phyloP scores from a whole-genome alignment of 805 yeast species.

The Brettanomyces sp. region DNA sequence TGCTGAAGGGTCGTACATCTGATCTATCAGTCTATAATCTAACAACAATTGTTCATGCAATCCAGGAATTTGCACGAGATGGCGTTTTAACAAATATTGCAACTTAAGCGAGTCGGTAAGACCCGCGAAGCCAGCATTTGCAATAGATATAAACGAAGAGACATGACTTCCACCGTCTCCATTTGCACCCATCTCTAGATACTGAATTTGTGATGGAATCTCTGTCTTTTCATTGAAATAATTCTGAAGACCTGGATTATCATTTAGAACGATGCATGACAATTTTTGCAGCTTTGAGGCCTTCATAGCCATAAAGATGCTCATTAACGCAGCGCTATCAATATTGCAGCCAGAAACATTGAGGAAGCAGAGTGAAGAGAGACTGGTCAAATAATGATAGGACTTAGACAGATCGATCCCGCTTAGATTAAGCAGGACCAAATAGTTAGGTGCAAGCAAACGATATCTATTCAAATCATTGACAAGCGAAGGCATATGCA shows the following conservation, averaged over 20 bases:
- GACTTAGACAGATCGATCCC: slow-evolving; percentile 6
- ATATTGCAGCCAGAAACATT: slow-evolving; percentile 13
- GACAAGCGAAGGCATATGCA: slow-evolving; percentile 9
- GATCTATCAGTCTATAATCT: slow-evolving; percentile 2
- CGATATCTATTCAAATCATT: slow-evolving; percentile 5
- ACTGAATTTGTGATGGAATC: not conserved
- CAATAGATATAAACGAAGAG: slow-evolving; percentile 2
- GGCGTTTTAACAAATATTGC: slow-evolving; percentile 6
- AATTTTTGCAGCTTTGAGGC: slow-evolving; percentile 17
- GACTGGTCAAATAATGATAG: slow-evolving; percentile 3
- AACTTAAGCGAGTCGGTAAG: slow-evolving; percentile 10
- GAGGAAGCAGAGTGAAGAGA: slow-evolving; percentile 11
- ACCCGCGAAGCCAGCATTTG: not conserved
- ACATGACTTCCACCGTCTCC: not conserved
- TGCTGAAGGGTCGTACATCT: not conserved
- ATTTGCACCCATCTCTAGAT: slow-evolving; percentile 1
- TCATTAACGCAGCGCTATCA: slow-evolving; percentile 13
- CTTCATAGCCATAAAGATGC: slow-evolving; percentile 17
- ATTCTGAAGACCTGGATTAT: slow-evolving; percentile 6
- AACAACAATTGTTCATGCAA: not conserved
- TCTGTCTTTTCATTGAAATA: not conserved
- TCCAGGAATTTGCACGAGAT: not conserved
- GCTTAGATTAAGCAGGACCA: slow-evolving; percentile 13
- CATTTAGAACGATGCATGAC: slow-evolving; percentile 9
- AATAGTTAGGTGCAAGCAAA: slow-evolving; percentile 2